Evolutionary conservation across 805 yeast species (phyloP).

Genomic region (Metschnikowia corniflorae): DNA sequence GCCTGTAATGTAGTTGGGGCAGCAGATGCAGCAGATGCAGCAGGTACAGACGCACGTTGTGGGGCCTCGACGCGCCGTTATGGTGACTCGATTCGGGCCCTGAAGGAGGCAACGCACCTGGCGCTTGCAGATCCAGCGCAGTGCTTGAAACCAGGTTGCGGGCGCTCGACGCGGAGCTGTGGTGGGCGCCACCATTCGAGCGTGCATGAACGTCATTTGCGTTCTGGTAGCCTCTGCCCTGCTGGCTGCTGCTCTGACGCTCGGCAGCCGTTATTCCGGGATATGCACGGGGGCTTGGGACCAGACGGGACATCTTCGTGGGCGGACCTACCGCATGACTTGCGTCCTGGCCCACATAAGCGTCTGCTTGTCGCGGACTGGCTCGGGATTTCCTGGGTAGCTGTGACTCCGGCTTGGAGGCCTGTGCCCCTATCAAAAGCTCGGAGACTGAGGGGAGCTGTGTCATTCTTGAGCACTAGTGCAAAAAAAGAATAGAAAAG

Average conservation of each 20-base stretch:
- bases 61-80: too few species aligned
- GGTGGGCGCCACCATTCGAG: not conserved
- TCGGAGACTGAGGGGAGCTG: conserved; percentile 21
- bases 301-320: not conserved
- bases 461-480: conserved; percentile 9
- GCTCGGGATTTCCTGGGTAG: conserved; percentile 5
- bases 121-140: conserved; percentile 6
- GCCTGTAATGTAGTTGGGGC: conserved; percentile 10
- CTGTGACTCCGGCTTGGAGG: conserved; percentile 5
- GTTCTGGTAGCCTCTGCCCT: too few species aligned
- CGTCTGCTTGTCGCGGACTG: conserved; percentile 11
- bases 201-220: not conserved
- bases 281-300: not conserved
- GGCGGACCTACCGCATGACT: conserved; percentile 1
- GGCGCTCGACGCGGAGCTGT: conserved; percentile 4
- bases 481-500: too few species aligned
- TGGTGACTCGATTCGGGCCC: too few species aligned
- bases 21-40: conserved; percentile 9
- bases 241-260: too few species aligned
- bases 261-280: conserved; percentile 1
- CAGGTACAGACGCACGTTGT: too few species aligned
- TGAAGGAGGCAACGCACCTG: not conserved
- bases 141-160: conserved; percentile 6
- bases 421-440: conserved; percentile 19
- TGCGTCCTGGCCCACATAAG: not conserved